phyloP scores from a whole-genome alignment of 495 filamentous ascomycete genomes.

The Parmelia sp. region DNA sequence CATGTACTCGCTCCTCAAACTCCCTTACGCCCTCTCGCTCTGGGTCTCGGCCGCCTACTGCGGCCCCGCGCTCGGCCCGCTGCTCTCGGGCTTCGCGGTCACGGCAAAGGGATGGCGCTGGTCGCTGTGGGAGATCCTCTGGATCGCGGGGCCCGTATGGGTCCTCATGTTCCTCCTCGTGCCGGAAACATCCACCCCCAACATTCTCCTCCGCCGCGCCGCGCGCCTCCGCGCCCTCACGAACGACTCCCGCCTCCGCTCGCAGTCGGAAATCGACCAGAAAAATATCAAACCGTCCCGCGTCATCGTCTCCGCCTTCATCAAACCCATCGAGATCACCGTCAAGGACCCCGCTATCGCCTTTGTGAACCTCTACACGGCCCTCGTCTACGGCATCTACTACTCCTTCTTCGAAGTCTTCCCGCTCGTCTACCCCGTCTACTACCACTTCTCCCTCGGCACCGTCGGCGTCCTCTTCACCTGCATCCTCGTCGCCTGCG shows the following conservation, averaged over 20 bases:
- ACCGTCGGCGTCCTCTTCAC: conserved; percentile 59
- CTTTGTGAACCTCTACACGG: conserved; percentile 55
- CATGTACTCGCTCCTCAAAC: conserved; percentile 47
- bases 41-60: conserved; percentile 46
- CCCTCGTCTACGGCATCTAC: conserved; percentile 56
- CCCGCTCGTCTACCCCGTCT: conserved; percentile 60
- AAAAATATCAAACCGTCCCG: conserved; percentile 39
- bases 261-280: conserved; percentile 49
- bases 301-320: conserved; percentile 51
- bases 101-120: conserved; percentile 50
- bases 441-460: conserved; percentile 58
- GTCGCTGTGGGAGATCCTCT: conserved; percentile 49
- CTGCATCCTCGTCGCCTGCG: conserved; percentile 51
- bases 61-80: conserved; percentile 52
- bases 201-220: conserved; percentile 54
- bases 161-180: conserved; percentile 47
- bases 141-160: conserved; percentile 42
- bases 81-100: conserved; percentile 60
- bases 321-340: conserved; percentile 55
- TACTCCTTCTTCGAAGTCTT: conserved; percentile 67
- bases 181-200: conserved; percentile 51
- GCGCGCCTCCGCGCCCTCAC: conserved; percentile 45
- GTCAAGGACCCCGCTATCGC: conserved; percentile 52
- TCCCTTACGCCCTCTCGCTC: conserved; percentile 48
- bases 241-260: conserved; percentile 37